Conservation (phyloP, 164 flowering plant species). For the Euptelea pleiosperma region DNA sequence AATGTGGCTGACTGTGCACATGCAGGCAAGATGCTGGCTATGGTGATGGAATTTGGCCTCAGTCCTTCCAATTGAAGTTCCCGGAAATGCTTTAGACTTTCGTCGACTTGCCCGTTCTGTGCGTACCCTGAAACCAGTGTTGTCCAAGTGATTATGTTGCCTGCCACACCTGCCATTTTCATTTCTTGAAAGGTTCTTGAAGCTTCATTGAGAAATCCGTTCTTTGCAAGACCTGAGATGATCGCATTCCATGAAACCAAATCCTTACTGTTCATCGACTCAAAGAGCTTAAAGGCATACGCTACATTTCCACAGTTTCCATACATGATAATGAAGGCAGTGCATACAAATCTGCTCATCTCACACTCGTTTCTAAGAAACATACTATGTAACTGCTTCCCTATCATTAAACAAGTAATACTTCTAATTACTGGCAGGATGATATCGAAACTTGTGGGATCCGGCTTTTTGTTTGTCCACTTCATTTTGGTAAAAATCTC, state of each 20-base stretch:
- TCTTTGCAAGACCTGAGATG: slow-evolving; percentile 25
- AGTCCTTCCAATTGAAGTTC: slow-evolving; percentile 24
- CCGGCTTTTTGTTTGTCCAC: slow-evolving; percentile 21
- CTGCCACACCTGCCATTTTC: slow-evolving; percentile 20
- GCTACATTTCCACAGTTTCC: slow-evolving; percentile 19
- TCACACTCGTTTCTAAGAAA: slow-evolving; percentile 16
- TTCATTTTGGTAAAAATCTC: slow-evolving; percentile 22
- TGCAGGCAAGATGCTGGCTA: slow-evolving; percentile 30
- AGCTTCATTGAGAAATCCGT: slow-evolving; percentile 24
- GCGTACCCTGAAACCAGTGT: slow-evolving; percentile 27
- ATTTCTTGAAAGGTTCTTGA: slow-evolving; percentile 23
- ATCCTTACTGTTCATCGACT: slow-evolving; percentile 21
- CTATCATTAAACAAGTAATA: slow-evolving; percentile 11
- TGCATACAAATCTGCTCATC: slow-evolving; percentile 25
- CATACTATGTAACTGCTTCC: slow-evolving; percentile 28
- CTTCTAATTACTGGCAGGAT: slow-evolving; percentile 20
- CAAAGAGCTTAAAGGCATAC: slow-evolving; percentile 25
- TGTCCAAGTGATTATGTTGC: slow-evolving; percentile 31
- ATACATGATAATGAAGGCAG: slow-evolving; percentile 30
- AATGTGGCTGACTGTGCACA: slow-evolving; percentile 27
- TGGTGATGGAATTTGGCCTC: slow-evolving; percentile 30
- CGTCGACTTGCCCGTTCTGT: slow-evolving; percentile 24
- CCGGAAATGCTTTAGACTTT: slow-evolving; percentile 26
- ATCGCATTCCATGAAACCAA: slow-evolving; percentile 29
- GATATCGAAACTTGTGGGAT: slow-evolving; percentile 10